Percentiles rank a stretch among this genome's conserved stretches.
Conservation (phyloP, 257 asterid genomes). For the Mentha longifolia region DNA sequence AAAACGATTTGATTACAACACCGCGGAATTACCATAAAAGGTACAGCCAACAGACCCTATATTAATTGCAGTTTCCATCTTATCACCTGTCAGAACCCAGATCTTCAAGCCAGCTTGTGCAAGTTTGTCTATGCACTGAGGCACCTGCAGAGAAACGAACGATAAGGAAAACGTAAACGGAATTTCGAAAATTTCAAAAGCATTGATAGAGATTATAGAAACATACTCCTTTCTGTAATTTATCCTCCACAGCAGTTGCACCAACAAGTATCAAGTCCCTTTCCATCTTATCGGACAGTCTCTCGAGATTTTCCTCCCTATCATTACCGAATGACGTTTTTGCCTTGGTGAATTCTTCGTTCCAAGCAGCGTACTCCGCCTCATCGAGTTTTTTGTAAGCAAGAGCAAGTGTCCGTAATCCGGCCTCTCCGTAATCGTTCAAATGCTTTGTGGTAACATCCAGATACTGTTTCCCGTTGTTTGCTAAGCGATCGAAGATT, state of each 20-base stretch:
- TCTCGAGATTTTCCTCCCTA: constrained; percentile 87
- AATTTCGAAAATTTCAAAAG: background rate
- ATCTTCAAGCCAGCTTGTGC: constrained; percentile 98
- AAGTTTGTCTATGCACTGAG: constrained; percentile 97
- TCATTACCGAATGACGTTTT: constrained; percentile 79
- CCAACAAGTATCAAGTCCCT: constrained; percentile 90
- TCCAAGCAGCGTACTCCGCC: constrained; percentile 83
- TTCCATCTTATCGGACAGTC: constrained; percentile 85
- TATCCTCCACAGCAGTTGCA: constrained; percentile 99
- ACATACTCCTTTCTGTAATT: constrained; percentile 95
- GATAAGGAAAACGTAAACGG: background rate
- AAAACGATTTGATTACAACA: constrained; percentile 29
- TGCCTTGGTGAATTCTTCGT: constrained; percentile 79
- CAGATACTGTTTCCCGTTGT: constrained; percentile 64
- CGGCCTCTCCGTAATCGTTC: constrained; percentile 94
- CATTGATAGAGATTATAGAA: constrained; percentile 19
- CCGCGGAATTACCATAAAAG: constrained; percentile 22
- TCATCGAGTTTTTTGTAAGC: constrained; percentile 87
- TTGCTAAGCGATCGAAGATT: constrained; percentile 87
- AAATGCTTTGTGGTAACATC: constrained; percentile 83
- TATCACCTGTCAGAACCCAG: constrained; percentile 99
- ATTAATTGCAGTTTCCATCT: constrained; percentile 99
- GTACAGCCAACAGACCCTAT: constrained; percentile 81
- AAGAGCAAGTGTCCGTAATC: constrained; percentile 91
- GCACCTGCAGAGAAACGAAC: constrained; percentile 64